Percentiles rank a stretch among this genome's conserved stretches.
These are phyloP conservation scores for Oemleria cerasiformis DNA, from an alignment of 306 rosid genomes.

Conservation along the genomic window DNA sequence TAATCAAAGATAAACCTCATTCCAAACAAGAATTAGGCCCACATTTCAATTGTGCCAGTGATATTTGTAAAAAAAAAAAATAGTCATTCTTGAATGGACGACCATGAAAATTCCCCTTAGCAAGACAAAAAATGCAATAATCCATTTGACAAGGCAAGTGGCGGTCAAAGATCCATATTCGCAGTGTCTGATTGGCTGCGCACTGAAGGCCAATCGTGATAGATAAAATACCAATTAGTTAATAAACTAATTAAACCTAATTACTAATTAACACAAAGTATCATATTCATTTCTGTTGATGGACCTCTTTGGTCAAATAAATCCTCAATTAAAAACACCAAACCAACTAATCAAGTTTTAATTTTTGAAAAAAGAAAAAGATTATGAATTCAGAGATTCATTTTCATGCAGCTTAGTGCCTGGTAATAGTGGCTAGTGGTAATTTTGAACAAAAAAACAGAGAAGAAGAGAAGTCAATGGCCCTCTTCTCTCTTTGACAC, in stretches of 20 bases:
- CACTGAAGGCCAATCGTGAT: not conserved
- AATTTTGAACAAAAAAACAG: not conserved
- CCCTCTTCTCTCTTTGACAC: not conserved
- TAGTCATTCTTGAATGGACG: too few relatives aligned
- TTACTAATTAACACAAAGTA: not conserved
- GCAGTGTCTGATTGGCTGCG: not conserved
- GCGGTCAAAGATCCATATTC: slow-evolving; percentile 11
- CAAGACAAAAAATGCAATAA: not conserved
- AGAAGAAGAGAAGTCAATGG: slow-evolving; percentile 24
- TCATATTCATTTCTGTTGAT: not conserved
- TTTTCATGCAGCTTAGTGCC: not conserved
- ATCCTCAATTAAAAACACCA: slow-evolving; percentile 8
- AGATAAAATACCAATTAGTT: not conserved
- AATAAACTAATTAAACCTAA: not conserved
- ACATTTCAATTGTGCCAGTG: too few relatives aligned
- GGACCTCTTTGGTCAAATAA: slow-evolving; percentile 19
- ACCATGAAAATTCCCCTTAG: not conserved
- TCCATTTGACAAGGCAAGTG: not conserved
- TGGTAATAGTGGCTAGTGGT: not conserved
- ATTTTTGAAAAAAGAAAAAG: not conserved
- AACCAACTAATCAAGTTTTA: slow-evolving; percentile 1
- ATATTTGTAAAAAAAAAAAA: too few relatives aligned
- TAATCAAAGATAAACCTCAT: too few relatives aligned
- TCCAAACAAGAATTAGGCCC: too few relatives aligned
- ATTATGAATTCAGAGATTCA: not conserved